Conservation (phyloP, 495 filamentous ascomycete species). For the Terfezia claveryi region DNA sequence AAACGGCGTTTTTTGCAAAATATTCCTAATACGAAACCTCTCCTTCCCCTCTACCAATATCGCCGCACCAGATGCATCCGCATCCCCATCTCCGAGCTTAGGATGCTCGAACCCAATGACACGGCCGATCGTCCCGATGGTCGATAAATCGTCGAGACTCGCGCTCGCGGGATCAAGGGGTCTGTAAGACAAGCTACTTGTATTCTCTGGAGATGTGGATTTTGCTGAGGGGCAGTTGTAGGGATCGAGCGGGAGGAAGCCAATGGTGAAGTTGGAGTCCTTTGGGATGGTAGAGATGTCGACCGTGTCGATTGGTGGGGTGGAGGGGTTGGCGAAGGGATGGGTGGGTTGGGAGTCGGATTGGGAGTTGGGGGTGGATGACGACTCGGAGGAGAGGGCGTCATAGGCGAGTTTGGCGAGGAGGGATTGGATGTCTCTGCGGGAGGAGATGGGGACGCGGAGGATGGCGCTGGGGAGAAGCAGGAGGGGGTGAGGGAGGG, state of each 20-base stretch:
- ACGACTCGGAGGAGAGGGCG: not conserved
- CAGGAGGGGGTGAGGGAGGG: constrained; percentile 41
- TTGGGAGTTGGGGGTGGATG: no score
- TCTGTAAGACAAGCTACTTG: not conserved
- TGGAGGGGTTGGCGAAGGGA: constrained; percentile 9
- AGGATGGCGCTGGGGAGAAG: constrained; percentile 44
- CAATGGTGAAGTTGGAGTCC: not conserved
- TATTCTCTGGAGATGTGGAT: no score
- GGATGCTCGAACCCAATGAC: constrained; percentile 38
- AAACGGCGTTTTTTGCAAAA: constrained; percentile 58
- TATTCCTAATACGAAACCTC: constrained; percentile 50
- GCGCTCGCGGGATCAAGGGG: constrained; percentile 36
- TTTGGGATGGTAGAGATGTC: no score
- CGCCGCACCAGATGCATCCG: constrained; percentile 19
- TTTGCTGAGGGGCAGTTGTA: not conserved
- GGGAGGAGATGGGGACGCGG: constrained; percentile 40
- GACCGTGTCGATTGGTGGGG: constrained; percentile 5
- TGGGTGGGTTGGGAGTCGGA: no score
- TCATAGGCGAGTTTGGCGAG: constrained; percentile 26
- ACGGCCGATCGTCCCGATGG: constrained; percentile 42
- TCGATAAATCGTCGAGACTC: constrained; percentile 40
- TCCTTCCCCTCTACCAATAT: constrained; percentile 69
- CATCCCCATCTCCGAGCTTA: not conserved
- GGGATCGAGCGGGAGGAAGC: not conserved
- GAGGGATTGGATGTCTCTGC: constrained; percentile 44